A percentile compares a stretch with the other conserved stretches of the same genome.
Conservation (phyloP, 2,329 filamentous ascomycete species). For the Sporothrix brasiliensis region DNA sequence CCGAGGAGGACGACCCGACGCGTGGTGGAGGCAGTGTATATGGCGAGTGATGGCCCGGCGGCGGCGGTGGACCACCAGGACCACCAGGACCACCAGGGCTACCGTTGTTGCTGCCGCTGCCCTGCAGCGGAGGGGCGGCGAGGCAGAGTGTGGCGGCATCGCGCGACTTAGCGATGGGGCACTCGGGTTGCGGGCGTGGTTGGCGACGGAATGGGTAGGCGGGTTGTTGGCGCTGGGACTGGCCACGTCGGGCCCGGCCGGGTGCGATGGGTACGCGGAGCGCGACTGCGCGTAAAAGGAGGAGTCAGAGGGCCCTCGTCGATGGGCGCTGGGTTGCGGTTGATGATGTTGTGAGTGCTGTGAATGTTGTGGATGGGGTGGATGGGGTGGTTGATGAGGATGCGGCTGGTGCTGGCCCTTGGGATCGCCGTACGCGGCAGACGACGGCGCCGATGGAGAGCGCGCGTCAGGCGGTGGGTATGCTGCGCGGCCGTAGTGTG, state of each 20-base stretch:
- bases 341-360: slow-evolving; percentile 21
- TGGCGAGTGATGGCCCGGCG: slow-evolving; percentile 40
- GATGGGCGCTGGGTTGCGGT: slow-evolving; percentile 34
- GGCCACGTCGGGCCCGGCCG: slow-evolving; percentile 32
- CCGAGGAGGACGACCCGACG: slow-evolving; percentile 48
- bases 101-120: background rate
- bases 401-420: slow-evolving; percentile 34
- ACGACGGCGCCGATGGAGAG: slow-evolving; percentile 36
- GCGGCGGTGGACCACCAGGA: slow-evolving; percentile 28
- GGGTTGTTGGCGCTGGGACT: background rate
- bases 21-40: slow-evolving; percentile 54
- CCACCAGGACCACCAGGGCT: slow-evolving; percentile 34
- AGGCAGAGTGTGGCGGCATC: slow-evolving; percentile 49
- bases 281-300: slow-evolving; percentile 47
- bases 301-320: slow-evolving; percentile 51
- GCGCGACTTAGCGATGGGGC: slow-evolving; percentile 47
- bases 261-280: slow-evolving; percentile 43
- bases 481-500: slow-evolving; percentile 41
- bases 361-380: slow-evolving; percentile 37
- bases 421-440: slow-evolving; percentile 40
- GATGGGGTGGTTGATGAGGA: slow-evolving; percentile 29
- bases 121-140: slow-evolving; percentile 31
- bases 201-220: slow-evolving; percentile 39
- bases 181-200: slow-evolving; percentile 50
- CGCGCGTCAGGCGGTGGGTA: slow-evolving; percentile 38